A percentile compares a stretch with the other conserved stretches of the same genome.
Conservation (phyloP, 2,329 filamentous ascomycete species). For the Apiospora aurea region DNA sequence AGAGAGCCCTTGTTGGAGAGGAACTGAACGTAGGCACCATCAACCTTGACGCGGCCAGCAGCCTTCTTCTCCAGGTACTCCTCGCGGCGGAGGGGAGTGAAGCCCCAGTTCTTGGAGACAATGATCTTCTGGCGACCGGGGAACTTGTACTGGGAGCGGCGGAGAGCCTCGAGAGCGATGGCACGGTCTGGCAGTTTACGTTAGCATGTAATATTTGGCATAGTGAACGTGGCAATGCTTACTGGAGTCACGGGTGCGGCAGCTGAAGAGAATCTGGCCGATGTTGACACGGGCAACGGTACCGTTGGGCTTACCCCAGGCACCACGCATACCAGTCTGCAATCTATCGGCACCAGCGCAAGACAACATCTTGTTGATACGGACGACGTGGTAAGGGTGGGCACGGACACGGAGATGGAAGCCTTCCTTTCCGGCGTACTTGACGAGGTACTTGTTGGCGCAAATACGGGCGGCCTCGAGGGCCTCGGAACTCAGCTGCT, state of each 20-base stretch:
- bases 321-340: constrained; percentile 99
- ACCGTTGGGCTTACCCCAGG: constrained; percentile 99
- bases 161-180: constrained; percentile 96
- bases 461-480: constrained; percentile 99
- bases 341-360: constrained; percentile 99
- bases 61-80: constrained; percentile 97
- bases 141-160: constrained; percentile 99
- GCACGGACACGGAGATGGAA: constrained; percentile 83
- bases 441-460: constrained; percentile 97
- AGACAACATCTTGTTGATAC: constrained; percentile 99
- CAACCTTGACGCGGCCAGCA: constrained; percentile 91
- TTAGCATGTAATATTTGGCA: background rate
- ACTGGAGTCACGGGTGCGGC: constrained; percentile 95
- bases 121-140: constrained; percentile 99
- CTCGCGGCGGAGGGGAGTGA: constrained; percentile 96
- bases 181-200: constrained; percentile 70
- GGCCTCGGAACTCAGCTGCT: constrained; percentile 99
- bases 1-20: constrained; percentile 90
- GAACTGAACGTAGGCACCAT: constrained; percentile 99
- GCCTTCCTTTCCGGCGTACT: constrained; percentile 74
- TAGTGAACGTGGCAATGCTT: constrained; percentile 47
- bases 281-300: constrained; percentile 99
- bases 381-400: constrained; percentile 99
- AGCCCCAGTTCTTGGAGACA: constrained; percentile 99
- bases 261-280: constrained; percentile 96